Conservation (phyloP, 352 stramenopile species). For the Globisporangium takayamanum region DNA sequence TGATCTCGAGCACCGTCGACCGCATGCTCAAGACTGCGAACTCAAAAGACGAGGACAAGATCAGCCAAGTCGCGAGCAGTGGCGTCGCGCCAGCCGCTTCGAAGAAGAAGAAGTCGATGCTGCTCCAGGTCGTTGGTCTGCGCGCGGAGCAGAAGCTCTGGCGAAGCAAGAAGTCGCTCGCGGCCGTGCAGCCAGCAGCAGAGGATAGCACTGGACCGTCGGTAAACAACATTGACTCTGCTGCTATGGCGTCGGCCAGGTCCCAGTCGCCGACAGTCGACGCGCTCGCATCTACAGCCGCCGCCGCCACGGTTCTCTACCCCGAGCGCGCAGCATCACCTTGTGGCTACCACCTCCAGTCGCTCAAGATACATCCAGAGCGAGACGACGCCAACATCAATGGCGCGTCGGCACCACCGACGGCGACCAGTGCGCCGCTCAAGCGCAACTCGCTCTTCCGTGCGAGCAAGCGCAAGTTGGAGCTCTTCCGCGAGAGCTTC, state of each 20-base stretch:
- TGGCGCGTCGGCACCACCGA: background rate
- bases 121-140: constrained; percentile 7
- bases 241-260: constrained; percentile 1
- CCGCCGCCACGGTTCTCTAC: background rate
- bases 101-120: constrained; percentile 7
- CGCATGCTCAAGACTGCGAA: constrained; percentile 32
- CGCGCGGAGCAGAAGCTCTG: constrained; percentile 7
- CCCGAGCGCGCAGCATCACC: background rate
- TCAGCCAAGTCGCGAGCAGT: constrained; percentile 7
- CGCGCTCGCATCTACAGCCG: no score
- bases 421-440: background rate
- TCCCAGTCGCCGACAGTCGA: no score
- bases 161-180: constrained; percentile 6
- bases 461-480: constrained; percentile 18
- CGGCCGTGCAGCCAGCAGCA: background rate
- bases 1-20: constrained; percentile 35
- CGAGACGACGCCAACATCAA: no score
- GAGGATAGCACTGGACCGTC: background rate
- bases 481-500: constrained; percentile 26
- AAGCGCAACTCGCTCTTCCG: constrained; percentile 12
- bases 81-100: background rate
- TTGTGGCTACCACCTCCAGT: background rate
- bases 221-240: background rate
- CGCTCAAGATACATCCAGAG: background rate
- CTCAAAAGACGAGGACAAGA: constrained; percentile 13